Percentiles rank a stretch among this genome's conserved stretches.
Conservation (phyloP, 495 filamentous ascomycete species). For the Hyaloscypha bicolor region DNA sequence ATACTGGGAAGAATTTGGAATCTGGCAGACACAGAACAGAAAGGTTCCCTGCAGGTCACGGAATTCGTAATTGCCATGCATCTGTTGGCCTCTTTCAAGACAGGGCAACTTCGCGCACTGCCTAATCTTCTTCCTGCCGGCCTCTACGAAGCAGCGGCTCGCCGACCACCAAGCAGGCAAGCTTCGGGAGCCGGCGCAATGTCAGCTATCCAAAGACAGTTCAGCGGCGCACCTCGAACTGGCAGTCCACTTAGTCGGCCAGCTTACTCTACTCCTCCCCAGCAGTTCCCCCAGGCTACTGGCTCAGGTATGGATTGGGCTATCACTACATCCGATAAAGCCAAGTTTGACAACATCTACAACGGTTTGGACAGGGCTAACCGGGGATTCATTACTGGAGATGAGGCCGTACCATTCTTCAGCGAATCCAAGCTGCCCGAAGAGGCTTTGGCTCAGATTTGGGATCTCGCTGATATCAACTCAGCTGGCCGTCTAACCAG, state of each 20-base stretch:
- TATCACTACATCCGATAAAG: slow-evolving; percentile 80
- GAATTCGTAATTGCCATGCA: slow-evolving; percentile 99
- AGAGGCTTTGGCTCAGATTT: slow-evolving; percentile 91
- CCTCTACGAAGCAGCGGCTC: slow-evolving; percentile 88
- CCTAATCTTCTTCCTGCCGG: slow-evolving; percentile 82
- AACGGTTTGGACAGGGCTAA: slow-evolving; percentile 76
- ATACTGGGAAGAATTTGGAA: slow-evolving; percentile 92
- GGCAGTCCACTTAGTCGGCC: slow-evolving; percentile 71
- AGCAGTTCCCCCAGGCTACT: slow-evolving; percentile 56
- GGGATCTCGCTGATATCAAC: slow-evolving; percentile 95
- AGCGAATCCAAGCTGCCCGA: slow-evolving; percentile 88
- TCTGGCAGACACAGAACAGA: slow-evolving; percentile 88
- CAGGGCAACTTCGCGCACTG: slow-evolving; percentile 73
- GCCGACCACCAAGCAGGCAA: slow-evolving; percentile 58
- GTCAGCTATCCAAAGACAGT: slow-evolving; percentile 70
- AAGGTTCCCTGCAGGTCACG: slow-evolving; percentile 82
- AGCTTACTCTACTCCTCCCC: slow-evolving; percentile 52
- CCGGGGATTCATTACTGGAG: slow-evolving; percentile 81
- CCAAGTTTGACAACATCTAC: slow-evolving; percentile 82
- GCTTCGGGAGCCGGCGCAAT: slow-evolving; percentile 48
- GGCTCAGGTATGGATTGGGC: slow-evolving; percentile 71
- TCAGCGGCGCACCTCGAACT: slow-evolving; percentile 66
- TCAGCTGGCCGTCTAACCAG: slow-evolving; percentile 80
- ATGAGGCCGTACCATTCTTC: slow-evolving; percentile 95
- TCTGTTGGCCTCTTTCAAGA: slow-evolving; percentile 86